Percentiles rank a stretch among this genome's conserved stretches.
Conservation (phyloP, 768 basidiomycete species). For the Agaricus subrufescens region DNA sequence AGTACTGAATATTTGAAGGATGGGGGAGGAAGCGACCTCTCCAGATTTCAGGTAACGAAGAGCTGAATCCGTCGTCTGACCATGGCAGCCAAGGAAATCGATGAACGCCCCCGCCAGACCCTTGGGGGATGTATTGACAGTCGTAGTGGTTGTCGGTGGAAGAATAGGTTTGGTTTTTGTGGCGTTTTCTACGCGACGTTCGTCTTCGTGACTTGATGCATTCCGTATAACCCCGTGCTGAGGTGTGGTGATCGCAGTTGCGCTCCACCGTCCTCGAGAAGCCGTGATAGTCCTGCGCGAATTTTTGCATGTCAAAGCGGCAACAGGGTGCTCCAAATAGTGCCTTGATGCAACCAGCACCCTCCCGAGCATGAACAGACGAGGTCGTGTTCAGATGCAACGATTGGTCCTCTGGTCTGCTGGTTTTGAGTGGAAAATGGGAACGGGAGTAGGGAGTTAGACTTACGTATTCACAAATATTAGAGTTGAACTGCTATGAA, state of each 20-base stretch:
- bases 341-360: constrained; percentile 7
- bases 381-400: constrained; percentile 8
- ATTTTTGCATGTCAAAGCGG: constrained; percentile 3
- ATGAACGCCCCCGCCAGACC: background rate
- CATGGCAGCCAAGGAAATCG: background rate
- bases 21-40: background rate
- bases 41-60: constrained; percentile 2
- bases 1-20: constrained; percentile 23
- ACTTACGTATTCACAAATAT: constrained; percentile 4
- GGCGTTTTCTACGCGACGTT: background rate
- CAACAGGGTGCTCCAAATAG: constrained; percentile 6
- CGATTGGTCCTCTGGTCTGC: constrained; percentile 2
- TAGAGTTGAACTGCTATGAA: constrained; percentile 2
- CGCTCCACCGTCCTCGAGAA: background rate
- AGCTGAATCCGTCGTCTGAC: constrained; percentile 6
- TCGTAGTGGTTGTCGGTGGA: background rate
- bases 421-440: background rate
- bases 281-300: background rate
- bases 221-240: background rate
- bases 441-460: background rate
- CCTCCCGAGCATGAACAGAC: constrained; percentile 12
- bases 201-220: background rate
- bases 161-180: background rate
- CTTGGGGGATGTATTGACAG: background rate
- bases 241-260: background rate